phyloP scores from a whole-genome alignment of 306 rosid species.

The Potentilla sterilis region DNA sequence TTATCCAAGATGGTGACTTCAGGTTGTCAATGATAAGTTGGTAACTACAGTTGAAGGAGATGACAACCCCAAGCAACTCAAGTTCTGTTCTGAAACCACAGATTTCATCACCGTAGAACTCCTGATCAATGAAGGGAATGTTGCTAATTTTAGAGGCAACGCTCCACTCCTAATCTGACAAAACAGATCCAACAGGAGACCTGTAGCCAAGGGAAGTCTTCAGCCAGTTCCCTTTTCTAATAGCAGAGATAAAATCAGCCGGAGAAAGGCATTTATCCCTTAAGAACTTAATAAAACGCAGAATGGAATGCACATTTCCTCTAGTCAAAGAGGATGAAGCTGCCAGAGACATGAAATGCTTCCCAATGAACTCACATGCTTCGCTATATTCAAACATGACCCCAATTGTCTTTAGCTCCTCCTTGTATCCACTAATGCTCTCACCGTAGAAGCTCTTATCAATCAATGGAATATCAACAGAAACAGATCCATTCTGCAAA shows the following conservation, averaged over 20 bases:
- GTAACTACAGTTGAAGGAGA: slow-evolving; percentile 29
- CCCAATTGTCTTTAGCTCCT: slow-evolving; percentile 61
- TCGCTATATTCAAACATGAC: slow-evolving; percentile 62
- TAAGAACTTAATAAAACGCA: slow-evolving; percentile 51
- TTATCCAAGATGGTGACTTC: slow-evolving; percentile 40
- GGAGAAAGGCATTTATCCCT: slow-evolving; percentile 26
- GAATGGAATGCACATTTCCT: slow-evolving; percentile 44
- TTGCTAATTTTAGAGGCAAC: slow-evolving; percentile 52
- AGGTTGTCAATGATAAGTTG: slow-evolving; percentile 48
- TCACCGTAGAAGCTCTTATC: slow-evolving; percentile 54
- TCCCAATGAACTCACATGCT: slow-evolving; percentile 62
- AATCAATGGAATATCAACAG: slow-evolving; percentile 69
- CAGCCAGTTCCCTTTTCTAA: slow-evolving; percentile 48
- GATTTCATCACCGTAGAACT: slow-evolving; percentile 51
- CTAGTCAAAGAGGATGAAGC: slow-evolving; percentile 32
- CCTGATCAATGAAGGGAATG: slow-evolving; percentile 59
- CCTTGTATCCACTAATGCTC: slow-evolving; percentile 37
- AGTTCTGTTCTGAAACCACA: slow-evolving; percentile 44
- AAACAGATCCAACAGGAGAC: slow-evolving; percentile 61
- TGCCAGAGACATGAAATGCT: slow-evolving; percentile 59
- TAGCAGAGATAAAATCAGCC: slow-evolving; percentile 36
- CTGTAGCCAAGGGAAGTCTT: slow-evolving; percentile 51
- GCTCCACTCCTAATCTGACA: slow-evolving; percentile 47
- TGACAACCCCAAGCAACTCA: slow-evolving; percentile 54
- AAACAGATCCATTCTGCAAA: slow-evolving; percentile 49